Evolutionary conservation across 2,329 filamentous ascomycete species (phyloP), one percentile per base, ranked within the genome.

Genomic region (Capronia americana): DNA sequence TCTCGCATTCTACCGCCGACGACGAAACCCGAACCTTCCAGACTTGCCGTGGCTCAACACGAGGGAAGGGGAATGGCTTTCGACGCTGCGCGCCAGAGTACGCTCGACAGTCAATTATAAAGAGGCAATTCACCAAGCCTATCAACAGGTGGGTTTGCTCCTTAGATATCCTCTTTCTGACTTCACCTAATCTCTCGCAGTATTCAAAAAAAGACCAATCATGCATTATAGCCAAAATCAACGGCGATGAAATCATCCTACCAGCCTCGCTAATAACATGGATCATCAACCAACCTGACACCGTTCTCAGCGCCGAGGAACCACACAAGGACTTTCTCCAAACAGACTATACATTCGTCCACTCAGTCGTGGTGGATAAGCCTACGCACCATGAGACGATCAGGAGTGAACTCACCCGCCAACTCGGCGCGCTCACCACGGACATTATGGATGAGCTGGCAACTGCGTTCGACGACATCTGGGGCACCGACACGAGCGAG

Each of bases 241-340:
- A 50, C 30, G 66, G 57, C 23, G 60, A 63, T n/a, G 53, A 65
- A n/a, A 66, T 79, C 41, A 68, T 80, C 4, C 64, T 81, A 5
- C 78, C 79, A 11, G 67, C 58, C 6, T 74, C 73, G 3, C 74
- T 79, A 51, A 71, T 79, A 60, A 50, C 61, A 17, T 82, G 80
- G 80, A 74, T 83, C 54, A 70, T 81, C 20, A 77, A 80, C 32
- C 77, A 81, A 61, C 78, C 81, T 1, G 80, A 82, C 58, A 64
- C 71, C 32, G 71, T 81, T n/a, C 71, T 80, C 11, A 79, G 75
- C 60, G 73, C 74, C 2, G 69, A 69, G 11, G 77, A 73, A 12
- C 75, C 77, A 12, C 79, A 81, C 63, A 77, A 77, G 61, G 78
- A 81, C 34, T 24, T 66, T 0, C 69, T 82, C n/a, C 72, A 76